Evolutionary conservation across 331 rosid species (phyloP).

Genomic region (Malus hybrid): DNA sequence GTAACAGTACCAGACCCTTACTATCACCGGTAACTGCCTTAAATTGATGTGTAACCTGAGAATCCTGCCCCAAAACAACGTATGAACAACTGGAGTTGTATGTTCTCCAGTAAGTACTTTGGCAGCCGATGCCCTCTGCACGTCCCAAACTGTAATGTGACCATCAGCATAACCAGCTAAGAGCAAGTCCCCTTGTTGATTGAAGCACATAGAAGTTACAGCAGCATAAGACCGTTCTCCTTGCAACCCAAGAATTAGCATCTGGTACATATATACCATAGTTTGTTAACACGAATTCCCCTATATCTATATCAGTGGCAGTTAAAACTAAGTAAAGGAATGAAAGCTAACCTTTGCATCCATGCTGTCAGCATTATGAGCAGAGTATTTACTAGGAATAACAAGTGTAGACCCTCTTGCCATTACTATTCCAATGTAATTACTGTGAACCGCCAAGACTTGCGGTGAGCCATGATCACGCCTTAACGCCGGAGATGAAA

Average conservation of each 20-base stretch:
- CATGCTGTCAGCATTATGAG: conserved; percentile 62
- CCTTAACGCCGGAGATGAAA: conserved; percentile 60
- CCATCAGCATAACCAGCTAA: conserved; percentile 94
- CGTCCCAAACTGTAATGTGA: conserved; percentile 84
- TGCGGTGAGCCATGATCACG: conserved; percentile 89
- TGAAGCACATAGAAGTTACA: conserved; percentile 85
- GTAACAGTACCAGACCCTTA: conserved; percentile 88
- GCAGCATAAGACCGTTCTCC: conserved; percentile 71
- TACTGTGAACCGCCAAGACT: conserved; percentile 71
- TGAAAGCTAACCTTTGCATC: conserved; percentile 64
- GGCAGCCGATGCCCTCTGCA: conserved; percentile 60
- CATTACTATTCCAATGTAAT: conserved; percentile 86
- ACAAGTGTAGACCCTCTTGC: conserved; percentile 65
- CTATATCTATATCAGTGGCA: background rate
- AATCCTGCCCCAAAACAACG: conserved; percentile 79
- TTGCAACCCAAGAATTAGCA: conserved; percentile 71
- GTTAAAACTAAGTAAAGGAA: background rate
- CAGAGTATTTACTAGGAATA: conserved; percentile 73
- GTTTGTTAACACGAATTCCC: background rate
- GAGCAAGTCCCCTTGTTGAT: conserved; percentile 92
- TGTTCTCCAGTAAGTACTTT: conserved; percentile 84
- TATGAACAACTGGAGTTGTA: conserved; percentile 81
- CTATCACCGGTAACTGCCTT: conserved; percentile 91
- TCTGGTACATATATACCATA: conserved; percentile 36
- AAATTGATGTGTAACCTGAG: conserved; percentile 83